Evolutionary conservation across 164 flowering plant genomes (phyloP).

Genomic region (Vitis rotundifolia): DNA sequence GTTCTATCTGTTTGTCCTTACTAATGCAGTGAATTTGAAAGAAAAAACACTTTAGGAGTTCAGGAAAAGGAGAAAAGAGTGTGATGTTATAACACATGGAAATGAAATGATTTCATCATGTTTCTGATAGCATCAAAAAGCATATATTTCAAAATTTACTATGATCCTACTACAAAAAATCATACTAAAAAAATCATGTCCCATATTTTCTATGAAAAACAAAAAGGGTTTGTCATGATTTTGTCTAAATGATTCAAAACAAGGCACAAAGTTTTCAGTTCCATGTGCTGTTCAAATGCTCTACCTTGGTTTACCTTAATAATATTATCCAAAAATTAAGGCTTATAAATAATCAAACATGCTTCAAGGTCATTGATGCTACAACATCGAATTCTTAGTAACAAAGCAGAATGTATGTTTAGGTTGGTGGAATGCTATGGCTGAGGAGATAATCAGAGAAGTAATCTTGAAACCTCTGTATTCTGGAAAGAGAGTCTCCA

Average conservation of each 20-base stretch:
- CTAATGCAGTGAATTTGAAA: neutral
- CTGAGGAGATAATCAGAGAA: neutral
- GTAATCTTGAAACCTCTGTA: slow-evolving; percentile 50
- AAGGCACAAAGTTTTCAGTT: neutral
- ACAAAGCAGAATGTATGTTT: too few species aligned
- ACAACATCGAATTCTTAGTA: too few species aligned
- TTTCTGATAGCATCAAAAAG: too few species aligned
- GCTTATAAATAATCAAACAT: too few species aligned
- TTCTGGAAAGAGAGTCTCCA: slow-evolving; percentile 85
- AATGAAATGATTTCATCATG: neutral
- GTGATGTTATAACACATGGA: neutral
- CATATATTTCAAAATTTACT: too few species aligned
- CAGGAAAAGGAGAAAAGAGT: neutral
- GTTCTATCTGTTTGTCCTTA: neutral
- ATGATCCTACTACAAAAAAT: too few species aligned
- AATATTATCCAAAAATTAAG: neutral
- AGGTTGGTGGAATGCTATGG: neutral
- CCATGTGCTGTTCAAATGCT: slow-evolving; percentile 1
- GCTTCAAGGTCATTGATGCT: too few species aligned
- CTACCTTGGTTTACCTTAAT: too few species aligned
- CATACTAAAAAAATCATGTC: neutral
- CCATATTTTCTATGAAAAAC: neutral
- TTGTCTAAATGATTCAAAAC: neutral
- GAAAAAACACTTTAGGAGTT: neutral
- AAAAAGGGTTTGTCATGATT: neutral